Evolutionary conservation across 208 protist genomes (phyloP).

Genomic region (Acanthamoeba quina): DNA sequence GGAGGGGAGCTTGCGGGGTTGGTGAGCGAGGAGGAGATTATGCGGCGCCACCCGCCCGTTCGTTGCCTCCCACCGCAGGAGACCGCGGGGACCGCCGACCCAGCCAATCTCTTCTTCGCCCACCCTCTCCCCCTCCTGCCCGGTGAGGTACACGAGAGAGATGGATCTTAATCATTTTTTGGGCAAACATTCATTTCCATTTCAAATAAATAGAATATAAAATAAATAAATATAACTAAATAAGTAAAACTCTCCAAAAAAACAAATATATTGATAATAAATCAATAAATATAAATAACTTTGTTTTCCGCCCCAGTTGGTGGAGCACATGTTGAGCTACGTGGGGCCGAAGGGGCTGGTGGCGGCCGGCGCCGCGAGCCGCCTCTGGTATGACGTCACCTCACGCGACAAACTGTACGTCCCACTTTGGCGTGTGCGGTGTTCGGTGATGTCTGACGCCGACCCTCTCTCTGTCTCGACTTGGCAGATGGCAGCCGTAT

Average conservation of each 20-base stretch:
- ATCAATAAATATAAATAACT: too few species aligned
- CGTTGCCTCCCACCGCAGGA: background rate
- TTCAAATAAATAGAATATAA: too few species aligned
- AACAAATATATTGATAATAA: too few species aligned
- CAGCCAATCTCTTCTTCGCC: background rate
- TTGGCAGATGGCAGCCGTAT: background rate
- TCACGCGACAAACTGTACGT: constrained; percentile 1
- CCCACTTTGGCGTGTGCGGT: background rate
- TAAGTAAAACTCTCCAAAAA: too few species aligned
- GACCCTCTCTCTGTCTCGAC: background rate
- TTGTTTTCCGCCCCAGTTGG: too few species aligned
- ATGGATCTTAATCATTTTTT: too few species aligned
- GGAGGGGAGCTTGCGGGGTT: background rate
- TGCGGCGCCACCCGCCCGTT: background rate
- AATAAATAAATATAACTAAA: too few species aligned
- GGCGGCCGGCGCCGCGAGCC: background rate
- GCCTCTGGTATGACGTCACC: background rate
- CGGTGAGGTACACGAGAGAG: too few species aligned
- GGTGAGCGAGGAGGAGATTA: background rate
- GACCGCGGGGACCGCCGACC: background rate
- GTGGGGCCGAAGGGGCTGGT: background rate
- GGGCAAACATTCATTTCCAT: too few species aligned
- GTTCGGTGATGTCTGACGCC: too few species aligned
- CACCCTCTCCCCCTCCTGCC: constrained; percentile 4
- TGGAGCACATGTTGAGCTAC: background rate